phyloP scores from a whole-genome alignment of 306 rosid genomes.

The Cucurbita pepo region DNA sequence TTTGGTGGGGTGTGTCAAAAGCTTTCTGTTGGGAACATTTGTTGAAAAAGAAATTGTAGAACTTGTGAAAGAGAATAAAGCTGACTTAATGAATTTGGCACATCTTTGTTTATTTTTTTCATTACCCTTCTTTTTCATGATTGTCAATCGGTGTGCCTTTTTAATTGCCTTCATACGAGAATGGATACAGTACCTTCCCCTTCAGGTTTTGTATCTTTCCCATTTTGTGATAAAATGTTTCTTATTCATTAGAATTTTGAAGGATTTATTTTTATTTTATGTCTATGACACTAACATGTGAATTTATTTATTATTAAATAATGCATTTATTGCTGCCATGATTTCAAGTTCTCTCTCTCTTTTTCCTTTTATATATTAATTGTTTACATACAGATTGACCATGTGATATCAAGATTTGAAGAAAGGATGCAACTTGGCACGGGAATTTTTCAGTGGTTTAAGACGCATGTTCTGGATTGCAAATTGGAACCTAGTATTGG shows the following conservation, averaged over 20 bases:
- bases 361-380: slow-evolving; percentile 14
- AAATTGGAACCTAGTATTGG: slow-evolving; percentile 68
- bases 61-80: background rate
- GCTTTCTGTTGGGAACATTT: background rate
- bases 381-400: slow-evolving; percentile 38
- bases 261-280: background rate
- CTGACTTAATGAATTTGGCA: background rate
- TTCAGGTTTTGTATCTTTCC: background rate
- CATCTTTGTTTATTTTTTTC: background rate
- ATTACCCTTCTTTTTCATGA: background rate
- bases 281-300: background rate
- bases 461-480: slow-evolving; percentile 41
- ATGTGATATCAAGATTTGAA: slow-evolving; percentile 39
- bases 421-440: slow-evolving; percentile 23
- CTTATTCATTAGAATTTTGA: background rate
- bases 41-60: background rate
- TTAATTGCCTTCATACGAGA: background rate
- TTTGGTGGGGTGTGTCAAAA: background rate
- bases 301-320: background rate
- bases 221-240: background rate
- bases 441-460: slow-evolving; percentile 71
- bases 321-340: background rate
- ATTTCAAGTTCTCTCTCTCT: slow-evolving; percentile 8
- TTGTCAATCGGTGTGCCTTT: background rate
- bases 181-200: background rate